Evolutionary conservation across 2,329 filamentous ascomycete species (phyloP).

Genomic region (Calonectria henricotiae): DNA sequence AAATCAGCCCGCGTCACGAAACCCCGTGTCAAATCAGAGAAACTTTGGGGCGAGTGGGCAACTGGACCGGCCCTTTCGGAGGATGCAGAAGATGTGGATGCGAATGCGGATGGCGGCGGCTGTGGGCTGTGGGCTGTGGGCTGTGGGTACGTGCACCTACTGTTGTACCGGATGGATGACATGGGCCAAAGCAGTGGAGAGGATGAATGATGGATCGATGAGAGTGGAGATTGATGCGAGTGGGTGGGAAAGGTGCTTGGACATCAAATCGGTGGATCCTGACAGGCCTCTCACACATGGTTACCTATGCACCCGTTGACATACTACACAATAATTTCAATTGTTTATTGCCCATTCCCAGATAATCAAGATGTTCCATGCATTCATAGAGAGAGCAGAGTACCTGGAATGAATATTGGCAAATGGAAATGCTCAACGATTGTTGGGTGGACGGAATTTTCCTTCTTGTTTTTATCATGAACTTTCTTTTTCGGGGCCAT

Average conservation of each 20-base stretch:
- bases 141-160: neutral
- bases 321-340: neutral
- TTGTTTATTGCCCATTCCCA: neutral
- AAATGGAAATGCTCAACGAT: too few species aligned
- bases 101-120: slow-evolving; percentile 10
- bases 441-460: neutral
- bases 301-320: neutral
- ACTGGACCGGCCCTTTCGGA: slow-evolving; percentile 12
- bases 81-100: slow-evolving; percentile 29
- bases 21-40: slow-evolving; percentile 18
- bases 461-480: neutral
- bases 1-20: slow-evolving; percentile 17
- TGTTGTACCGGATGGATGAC: slow-evolving; percentile 1
- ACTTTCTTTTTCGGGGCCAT: too few species aligned
- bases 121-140: too few species aligned
- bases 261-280: slow-evolving; percentile 45
- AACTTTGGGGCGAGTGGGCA: neutral
- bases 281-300: neutral
- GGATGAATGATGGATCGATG: slow-evolving; percentile 15
- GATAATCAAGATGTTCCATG: too few species aligned
- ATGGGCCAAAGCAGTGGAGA: slow-evolving; percentile 17
- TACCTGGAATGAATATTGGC: neutral
- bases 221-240: slow-evolving; percentile 42
- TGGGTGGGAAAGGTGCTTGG: slow-evolving; percentile 36
- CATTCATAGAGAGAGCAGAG: neutral